Base-by-base conservation (phyloP, 2,329 filamentous ascomycete genomes). In the Fusarium pseudograminearum region DNA sequence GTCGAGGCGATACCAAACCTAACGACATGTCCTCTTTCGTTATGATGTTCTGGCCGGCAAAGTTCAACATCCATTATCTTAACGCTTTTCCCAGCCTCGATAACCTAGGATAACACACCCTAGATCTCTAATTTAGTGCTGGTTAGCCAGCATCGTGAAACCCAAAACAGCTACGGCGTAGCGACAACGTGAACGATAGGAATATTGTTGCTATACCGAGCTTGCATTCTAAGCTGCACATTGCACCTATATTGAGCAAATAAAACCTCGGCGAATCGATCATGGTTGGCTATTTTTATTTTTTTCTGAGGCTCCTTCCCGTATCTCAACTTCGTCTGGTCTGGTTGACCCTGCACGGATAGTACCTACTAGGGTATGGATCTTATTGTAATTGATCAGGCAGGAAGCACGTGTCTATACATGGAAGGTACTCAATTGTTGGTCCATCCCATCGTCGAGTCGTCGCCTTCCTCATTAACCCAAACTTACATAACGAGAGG, bases 31-130 rank as follows among this genome's bases (percentile, higher is more conserved):
- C 51, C 30, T 66, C 30, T 66, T 57, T 42, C 60, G 68, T 51
- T 70, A 41, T 52, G 31, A 48, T 63, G 44, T 54, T 67, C 72
- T 61, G 68, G 70, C 70, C 61, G 68, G 70, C 72, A 74, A 70
- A 57, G 50, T 57, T 61, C 68, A 73, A 64, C 62, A 53, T 66
- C 51, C 44, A 66, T 63, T 65, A 57, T 46, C 59, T 63, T 65
- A 57, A 46, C 59, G 54, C 60, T 69, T 36, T 22, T 38, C 26
- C 38, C 46, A 44, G 45, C 59, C 61, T 61, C 61, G 28, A 42
- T 50, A 42, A 40, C 30, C 44, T 64, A 42, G 57, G 62, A 63
- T 70, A 50, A 44, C 53, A 52, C 40, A 47, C 60, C 65, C 46
- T 69, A 53, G 46, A 38, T 55, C 47, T 24, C 48, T 50, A 47